A percentile compares a stretch with the other conserved stretches of the same genome.
phyloP scores from a whole-genome alignment of 345 rosid species.

The Isatis tinctoria region DNA sequence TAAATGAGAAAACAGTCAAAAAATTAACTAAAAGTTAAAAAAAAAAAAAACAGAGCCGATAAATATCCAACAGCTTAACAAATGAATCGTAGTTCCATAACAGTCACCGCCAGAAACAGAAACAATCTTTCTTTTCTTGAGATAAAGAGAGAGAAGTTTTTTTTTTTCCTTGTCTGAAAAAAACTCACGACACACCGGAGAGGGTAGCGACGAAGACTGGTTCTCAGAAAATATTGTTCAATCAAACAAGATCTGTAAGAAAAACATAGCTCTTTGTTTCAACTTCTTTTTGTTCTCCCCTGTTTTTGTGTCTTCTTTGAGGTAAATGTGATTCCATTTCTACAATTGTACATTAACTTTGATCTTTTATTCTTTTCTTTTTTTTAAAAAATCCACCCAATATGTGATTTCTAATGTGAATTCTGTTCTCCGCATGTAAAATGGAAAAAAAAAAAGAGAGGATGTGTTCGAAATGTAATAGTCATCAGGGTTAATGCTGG shows the following conservation, averaged over 20 bases:
- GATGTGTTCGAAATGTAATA: background rate
- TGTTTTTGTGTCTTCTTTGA: background rate
- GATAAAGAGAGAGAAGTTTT: conserved; percentile 13
- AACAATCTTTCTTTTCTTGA: conserved; percentile 14
- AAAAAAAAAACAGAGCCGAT: conserved; percentile 18
- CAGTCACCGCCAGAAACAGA: conserved; percentile 33
- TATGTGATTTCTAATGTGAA: too few species aligned
- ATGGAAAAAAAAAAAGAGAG: too few species aligned
- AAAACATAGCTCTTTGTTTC: background rate
- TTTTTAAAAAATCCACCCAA: background rate
- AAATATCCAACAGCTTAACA: conserved; percentile 25
- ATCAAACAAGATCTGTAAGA: conserved; percentile 24
- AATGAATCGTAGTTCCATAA: conserved; percentile 13
- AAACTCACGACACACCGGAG: background rate
- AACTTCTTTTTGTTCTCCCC: background rate
- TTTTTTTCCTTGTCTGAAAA: conserved; percentile 9
- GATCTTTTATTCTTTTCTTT: background rate
- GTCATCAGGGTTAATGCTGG: background rate
- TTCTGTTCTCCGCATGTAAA: too few species aligned
- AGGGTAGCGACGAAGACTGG: background rate
- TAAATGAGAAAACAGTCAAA: background rate
- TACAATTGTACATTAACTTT: background rate
- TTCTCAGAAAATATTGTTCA: background rate
- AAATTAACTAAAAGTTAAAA: background rate
- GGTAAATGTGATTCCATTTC: background rate